phyloP scores from a whole-genome alignment of 2,329 filamentous ascomycete species.

The Fusarium solani-melongenae region DNA sequence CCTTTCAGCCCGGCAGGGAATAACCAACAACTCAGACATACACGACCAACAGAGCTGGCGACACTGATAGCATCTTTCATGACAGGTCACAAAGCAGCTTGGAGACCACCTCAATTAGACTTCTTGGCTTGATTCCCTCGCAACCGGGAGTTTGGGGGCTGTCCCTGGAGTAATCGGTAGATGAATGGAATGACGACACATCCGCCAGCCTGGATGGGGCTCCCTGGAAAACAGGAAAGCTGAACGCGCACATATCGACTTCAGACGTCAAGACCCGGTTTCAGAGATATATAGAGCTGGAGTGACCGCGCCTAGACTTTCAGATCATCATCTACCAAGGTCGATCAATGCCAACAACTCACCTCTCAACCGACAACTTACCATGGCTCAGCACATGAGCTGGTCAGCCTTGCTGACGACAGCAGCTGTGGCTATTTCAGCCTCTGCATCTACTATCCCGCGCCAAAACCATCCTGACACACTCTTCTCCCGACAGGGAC shows the following conservation, averaged over 20 bases:
- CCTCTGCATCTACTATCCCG: neutral
- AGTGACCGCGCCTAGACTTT: slow-evolving; percentile 1
- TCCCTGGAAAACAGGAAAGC: too few species aligned
- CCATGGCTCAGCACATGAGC: slow-evolving; percentile 17
- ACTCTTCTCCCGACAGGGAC: slow-evolving; percentile 6
- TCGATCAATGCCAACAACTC: slow-evolving; percentile 16
- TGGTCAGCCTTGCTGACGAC: slow-evolving; percentile 16
- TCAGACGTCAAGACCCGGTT: neutral
- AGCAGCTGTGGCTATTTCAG: neutral
- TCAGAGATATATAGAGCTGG: slow-evolving; percentile 20
- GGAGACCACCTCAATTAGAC: neutral
- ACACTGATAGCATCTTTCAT: neutral
- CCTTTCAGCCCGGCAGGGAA: neutral
- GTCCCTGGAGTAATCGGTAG: neutral
- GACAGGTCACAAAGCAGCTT: neutral
- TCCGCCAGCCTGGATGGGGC: neutral
- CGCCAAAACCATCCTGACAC: neutral
- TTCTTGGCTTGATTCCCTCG: neutral
- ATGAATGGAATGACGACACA: slow-evolving; percentile 17
- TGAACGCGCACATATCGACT: neutral
- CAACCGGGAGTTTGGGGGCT: neutral
- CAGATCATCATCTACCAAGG: neutral
- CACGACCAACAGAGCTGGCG: neutral
- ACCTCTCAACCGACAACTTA: neutral
- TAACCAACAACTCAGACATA: neutral